Evolutionary conservation across 148 eudicot species (phyloP), one percentile per base, ranked within the genome.

Genomic region (Pharnaceum exiguum): DNA sequence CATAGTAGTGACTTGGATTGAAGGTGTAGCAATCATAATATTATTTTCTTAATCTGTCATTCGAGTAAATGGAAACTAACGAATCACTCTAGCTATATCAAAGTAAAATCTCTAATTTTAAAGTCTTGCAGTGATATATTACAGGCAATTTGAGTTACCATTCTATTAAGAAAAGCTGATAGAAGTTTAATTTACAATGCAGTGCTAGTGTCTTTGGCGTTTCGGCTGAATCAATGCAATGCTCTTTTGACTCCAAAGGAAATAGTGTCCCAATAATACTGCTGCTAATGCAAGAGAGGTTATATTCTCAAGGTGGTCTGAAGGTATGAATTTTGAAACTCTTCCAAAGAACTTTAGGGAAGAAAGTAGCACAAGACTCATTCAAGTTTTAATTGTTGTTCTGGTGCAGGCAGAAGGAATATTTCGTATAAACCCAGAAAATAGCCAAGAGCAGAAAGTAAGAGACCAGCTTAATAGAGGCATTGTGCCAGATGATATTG

Each of bases 201-300:
- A 90, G 97, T 65, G 86, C 79, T 40, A 86, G 83, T 48, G 97
- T 86, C 28, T 90, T 90, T 37, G 97, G 97, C 0, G 91, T 90
- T 39, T 90, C 97, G 18, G 88, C 97, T 13, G 95, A 90, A 40
- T 90, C 97, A 10, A 86, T 90, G 97, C 95, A 90, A 71, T 84
- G 90, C 50, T 71, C 86, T 9, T 83, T 73, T 36, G 97, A 90
- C 60, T 37, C 84, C 28, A 86, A 82, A 64, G 97, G 97, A 55
- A 90, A 90, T 51, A 86, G 97, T 57, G 95, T 90, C 36, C 97
- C 97, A 40, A 83, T 82, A 18, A 83, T 90, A 54, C 86, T 90
- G 51, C 46, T 90, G 46, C 75, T 86, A 10, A 80, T 90, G 91
- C 97, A 90, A 60, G 89, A 86, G 58, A 79, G 79, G 46, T 39